Base-by-base conservation (phyloP, 306 rosid genomes). In the Mimosa pudica region DNA sequence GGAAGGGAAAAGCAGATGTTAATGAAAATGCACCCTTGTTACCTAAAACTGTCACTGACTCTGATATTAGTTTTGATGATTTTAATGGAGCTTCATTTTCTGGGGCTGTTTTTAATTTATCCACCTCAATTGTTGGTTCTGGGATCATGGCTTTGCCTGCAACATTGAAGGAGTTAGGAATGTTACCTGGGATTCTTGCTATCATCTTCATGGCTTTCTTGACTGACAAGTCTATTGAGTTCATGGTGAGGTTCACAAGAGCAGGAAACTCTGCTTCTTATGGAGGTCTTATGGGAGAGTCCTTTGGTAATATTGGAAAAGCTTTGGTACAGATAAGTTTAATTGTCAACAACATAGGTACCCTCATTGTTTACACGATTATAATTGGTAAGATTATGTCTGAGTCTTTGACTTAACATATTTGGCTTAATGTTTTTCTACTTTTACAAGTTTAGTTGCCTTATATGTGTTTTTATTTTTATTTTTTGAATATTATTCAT, bases 141-240 rank as follows among this genome's bases (percentile, higher is more conserved):
- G 98, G 98, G 65, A 91, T 93, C 82, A 93, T 93, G 98, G 93
- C 91, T 44, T 85, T 93, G 84, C 98, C 98, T 14, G 98, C 98
- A 11, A 87, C 93, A 44, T 80, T 93, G 85, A 93, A 84, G 81
- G 90, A 80, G 66, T 69, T 93, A 82, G 98, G 98, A 61, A 90
- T 93, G 87, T 78, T 82, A 41, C 97, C 94, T 74, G 98, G 98
- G 78, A 87, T 93, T 81, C 77, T 81, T 81, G 74, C 86, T 73
- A 91, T 93, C 71, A 62, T 89, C 78, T 82, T 91, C 41, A 85
- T 85, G 87, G 95, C 93, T 0, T 85, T 93, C 38, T 71, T 93
- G 85, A 90, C 98, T 5, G 89, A 90, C 24, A 89, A 89, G 68
- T 90, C 98, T 61, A 84, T 93, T 46, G 95, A 90, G 73, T 73